Evolutionary conservation across 2,329 filamentous ascomycete species (phyloP).

Genomic region (Cladophialophora carrionii): DNA sequence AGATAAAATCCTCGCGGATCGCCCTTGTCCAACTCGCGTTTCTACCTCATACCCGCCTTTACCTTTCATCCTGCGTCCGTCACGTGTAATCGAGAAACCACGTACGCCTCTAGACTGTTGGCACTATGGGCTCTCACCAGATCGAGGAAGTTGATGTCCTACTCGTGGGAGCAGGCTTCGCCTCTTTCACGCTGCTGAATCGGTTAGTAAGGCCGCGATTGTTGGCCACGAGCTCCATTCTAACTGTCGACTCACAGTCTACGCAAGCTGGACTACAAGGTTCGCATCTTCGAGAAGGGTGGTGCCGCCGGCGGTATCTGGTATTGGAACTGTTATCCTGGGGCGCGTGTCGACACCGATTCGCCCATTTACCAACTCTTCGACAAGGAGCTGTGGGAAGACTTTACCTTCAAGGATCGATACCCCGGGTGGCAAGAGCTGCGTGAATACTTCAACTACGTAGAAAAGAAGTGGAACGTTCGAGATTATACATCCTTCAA

Average conservation of each 20-base stretch:
- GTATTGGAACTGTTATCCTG: slow-evolving; percentile 47
- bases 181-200: slow-evolving; percentile 57
- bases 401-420: slow-evolving; percentile 52
- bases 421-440: slow-evolving; percentile 46
- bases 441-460: slow-evolving; percentile 48
- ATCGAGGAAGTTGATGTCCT: slow-evolving; percentile 33
- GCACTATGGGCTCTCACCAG: slow-evolving; percentile 29
- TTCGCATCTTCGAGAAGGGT: slow-evolving; percentile 58
- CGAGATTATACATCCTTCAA: slow-evolving; percentile 44
- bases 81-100: neutral
- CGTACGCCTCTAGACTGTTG: neutral
- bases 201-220: slow-evolving; percentile 16
- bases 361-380: slow-evolving; percentile 34
- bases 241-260: slow-evolving; percentile 41
- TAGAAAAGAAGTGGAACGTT: slow-evolving; percentile 48
- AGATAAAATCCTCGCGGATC: neutral
- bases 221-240: neutral
- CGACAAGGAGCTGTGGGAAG: slow-evolving; percentile 47
- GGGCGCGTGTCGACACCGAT: slow-evolving; percentile 42
- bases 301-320: slow-evolving; percentile 47
- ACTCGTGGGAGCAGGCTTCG: slow-evolving; percentile 42
- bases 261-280: slow-evolving; percentile 54
- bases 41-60: neutral
- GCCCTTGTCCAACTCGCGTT: neutral
- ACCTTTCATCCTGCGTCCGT: neutral